Evolutionary conservation across 2,329 filamentous ascomycete species (phyloP).

Genomic region (Xylaria sp.): DNA sequence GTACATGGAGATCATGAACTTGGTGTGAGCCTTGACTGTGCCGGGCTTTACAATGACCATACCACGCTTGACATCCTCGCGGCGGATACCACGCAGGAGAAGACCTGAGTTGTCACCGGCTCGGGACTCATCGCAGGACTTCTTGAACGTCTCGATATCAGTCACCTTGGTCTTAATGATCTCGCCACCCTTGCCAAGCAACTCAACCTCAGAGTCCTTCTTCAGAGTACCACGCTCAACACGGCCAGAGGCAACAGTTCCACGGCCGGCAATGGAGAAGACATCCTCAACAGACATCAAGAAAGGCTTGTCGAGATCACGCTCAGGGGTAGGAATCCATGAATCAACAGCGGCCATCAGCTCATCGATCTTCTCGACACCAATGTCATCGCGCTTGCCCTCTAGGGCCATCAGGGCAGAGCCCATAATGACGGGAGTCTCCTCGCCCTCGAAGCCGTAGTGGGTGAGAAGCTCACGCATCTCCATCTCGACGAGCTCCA

Average conservation of each 20-base stretch:
- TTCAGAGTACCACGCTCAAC: conserved; percentile 95
- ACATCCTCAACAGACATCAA: conserved; percentile 97
- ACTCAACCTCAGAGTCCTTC: conserved; percentile 92
- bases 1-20: conserved; percentile 96
- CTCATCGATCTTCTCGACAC: conserved; percentile 85
- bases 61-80: conserved; percentile 91
- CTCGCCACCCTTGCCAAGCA: conserved; percentile 82
- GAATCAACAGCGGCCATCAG: conserved; percentile 86
- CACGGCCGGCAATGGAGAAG: conserved; percentile 89
- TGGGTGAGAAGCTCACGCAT: conserved; percentile 94
- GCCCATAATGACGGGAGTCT: conserved; percentile 95
- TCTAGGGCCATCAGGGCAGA: conserved; percentile 96
- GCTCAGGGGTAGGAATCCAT: conserved; percentile 95
- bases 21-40: conserved; percentile 81
- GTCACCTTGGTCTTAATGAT: conserved; percentile 99
- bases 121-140: conserved; percentile 94
- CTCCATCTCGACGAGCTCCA: conserved; percentile 99
- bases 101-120: conserved; percentile 99
- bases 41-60: conserved; percentile 92
- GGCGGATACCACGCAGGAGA: conserved; percentile 91
- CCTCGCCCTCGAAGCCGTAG: conserved; percentile 97
- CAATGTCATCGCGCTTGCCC: conserved; percentile 84
- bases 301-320: conserved; percentile 97
- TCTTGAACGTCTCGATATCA: conserved; percentile 99
- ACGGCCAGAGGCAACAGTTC: conserved; percentile 95